Conservation (phyloP, 495 filamentous ascomycete species). For the Penicillium lividum region DNA sequence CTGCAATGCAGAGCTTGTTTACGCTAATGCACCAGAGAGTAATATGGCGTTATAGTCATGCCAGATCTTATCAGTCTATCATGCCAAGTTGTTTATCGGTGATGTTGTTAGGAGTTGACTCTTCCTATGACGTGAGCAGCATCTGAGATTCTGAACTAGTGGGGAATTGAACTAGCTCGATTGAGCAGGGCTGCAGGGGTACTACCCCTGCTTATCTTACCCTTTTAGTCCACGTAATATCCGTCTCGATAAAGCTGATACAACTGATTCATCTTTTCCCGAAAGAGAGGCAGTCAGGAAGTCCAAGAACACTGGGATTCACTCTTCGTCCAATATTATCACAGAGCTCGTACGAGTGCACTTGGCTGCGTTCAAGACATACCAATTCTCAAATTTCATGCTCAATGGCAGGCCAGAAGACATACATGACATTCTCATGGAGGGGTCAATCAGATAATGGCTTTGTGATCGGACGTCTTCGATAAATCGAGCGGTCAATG, state of each 20-base stretch:
- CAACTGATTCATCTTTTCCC: no score
- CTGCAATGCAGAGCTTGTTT: not conserved
- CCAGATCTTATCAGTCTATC: not conserved
- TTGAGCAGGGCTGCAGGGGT: not conserved
- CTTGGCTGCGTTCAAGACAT: not conserved
- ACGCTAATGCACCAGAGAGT: not conserved
- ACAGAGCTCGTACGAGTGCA: not conserved
- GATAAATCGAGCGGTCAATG: not conserved
- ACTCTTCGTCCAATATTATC: not conserved
- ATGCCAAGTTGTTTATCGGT: not conserved
- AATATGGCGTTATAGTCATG: not conserved
- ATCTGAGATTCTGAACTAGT: not conserved
- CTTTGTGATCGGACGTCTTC: not conserved
- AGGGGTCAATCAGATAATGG: not conserved
- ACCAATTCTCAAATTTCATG: conserved; percentile 2
- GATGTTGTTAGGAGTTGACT: not conserved
- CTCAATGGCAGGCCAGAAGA: not conserved
- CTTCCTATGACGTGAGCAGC: not conserved
- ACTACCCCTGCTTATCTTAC: not conserved
- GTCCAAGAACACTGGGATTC: not conserved
- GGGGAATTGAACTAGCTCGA: not conserved
- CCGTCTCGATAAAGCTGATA: no score
- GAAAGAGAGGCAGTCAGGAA: no score
- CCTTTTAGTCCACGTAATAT: no score
- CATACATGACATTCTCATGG: not conserved